phyloP scores from a whole-genome alignment of 163 green algal species.

The Prototheca wickerhamii region DNA sequence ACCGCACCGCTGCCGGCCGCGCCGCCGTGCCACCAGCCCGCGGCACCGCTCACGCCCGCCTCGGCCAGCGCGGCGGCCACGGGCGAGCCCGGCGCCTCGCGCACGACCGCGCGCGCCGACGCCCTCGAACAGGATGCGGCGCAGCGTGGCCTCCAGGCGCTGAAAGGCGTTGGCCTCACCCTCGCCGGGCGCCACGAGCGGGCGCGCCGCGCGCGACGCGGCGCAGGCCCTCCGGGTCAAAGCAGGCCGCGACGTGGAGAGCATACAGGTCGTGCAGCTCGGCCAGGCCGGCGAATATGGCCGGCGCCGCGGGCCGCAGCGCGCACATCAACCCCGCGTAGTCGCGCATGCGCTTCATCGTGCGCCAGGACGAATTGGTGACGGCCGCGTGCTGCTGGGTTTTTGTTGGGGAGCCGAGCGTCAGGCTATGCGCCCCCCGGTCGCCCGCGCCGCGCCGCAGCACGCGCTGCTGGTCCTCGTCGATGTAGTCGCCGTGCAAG shows the following conservation, averaged over 20 bases:
- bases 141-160: conserved; percentile 32
- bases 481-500: conserved; percentile 28
- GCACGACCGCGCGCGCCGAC: conserved; percentile 2
- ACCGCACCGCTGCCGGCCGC: too few species aligned
- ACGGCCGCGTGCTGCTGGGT: too few species aligned
- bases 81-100: conserved; percentile 1
- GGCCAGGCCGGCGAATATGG: conserved; percentile 35
- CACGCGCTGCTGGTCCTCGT: conserved; percentile 31
- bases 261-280: conserved; percentile 76
- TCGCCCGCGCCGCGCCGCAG: background rate
- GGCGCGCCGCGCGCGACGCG: conserved; percentile 12
- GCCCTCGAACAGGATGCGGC: conserved; percentile 39
- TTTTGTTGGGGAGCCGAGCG: too few species aligned
- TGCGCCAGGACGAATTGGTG: conserved; percentile 48
- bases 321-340: conserved; percentile 47
- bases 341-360: conserved; percentile 48
- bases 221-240: conserved; percentile 37
- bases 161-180: conserved; percentile 2
- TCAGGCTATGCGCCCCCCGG: background rate
- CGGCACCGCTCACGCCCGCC: too few species aligned
- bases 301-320: conserved; percentile 21
- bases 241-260: conserved; percentile 57
- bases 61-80: conserved; percentile 12
- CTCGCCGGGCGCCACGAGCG: background rate
- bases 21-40: too few species aligned